These are phyloP conservation scores for Davidsoniella eucalypti DNA, from an alignment of 2,329 filamentous ascomycete genomes.

Conservation along the genomic window DNA sequence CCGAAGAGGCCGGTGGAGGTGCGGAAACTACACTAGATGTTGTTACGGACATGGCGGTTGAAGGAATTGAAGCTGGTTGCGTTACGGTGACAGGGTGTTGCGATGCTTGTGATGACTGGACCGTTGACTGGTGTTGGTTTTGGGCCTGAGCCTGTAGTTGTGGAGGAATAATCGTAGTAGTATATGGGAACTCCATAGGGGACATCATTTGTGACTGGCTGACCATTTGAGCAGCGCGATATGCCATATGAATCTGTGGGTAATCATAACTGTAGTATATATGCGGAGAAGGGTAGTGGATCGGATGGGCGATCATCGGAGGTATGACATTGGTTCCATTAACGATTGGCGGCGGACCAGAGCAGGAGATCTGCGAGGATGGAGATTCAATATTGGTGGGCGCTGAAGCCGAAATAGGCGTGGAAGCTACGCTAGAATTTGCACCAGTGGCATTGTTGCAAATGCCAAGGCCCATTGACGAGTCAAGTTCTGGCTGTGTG, in stretches of 20 bases:
- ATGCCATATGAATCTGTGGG: neutral
- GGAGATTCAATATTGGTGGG: slow-evolving; percentile 2
- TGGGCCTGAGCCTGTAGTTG: neutral
- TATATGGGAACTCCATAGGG: neutral
- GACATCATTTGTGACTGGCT: too few relatives aligned
- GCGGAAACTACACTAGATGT: neutral
- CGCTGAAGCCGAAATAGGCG: slow-evolving; percentile 1
- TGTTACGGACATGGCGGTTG: neutral
- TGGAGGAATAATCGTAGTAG: neutral
- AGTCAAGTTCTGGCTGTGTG: slow-evolving; percentile 1
- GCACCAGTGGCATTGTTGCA: neutral
- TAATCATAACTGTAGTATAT: slow-evolving; percentile 3
- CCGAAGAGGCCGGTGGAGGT: neutral
- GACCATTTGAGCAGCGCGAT: neutral
- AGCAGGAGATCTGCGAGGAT: neutral
- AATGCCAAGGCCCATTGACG: slow-evolving; percentile 3
- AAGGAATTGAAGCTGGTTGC: neutral
- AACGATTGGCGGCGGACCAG: slow-evolving; percentile 9
- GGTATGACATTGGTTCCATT: slow-evolving; percentile 6
- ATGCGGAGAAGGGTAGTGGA: neutral
- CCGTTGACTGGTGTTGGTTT: neutral
- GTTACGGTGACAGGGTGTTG: neutral
- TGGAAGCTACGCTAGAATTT: neutral
- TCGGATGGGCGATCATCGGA: neutral
- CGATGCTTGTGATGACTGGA: neutral